A percentile compares a stretch with the other conserved stretches of the same genome.
Evolutionary conservation across 768 basidiomycete species (phyloP).

Genomic region (Amyloporia xantha): DNA sequence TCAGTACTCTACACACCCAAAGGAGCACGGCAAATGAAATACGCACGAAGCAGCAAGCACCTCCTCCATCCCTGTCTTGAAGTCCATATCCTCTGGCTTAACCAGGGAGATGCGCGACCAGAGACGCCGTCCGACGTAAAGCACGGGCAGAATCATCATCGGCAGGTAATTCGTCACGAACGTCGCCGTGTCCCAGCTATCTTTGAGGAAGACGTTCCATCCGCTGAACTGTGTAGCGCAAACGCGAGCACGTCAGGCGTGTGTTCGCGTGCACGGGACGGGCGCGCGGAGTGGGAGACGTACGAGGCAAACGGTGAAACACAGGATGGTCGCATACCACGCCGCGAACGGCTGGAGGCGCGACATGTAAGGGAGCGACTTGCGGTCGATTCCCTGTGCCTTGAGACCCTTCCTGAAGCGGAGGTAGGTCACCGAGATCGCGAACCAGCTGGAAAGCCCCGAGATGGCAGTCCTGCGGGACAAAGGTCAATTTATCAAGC

Average conservation of each 20-base stretch:
- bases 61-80: slow-evolving; percentile 31
- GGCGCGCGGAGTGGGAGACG: slow-evolving; percentile 8
- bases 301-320: slow-evolving; percentile 30
- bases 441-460: slow-evolving; percentile 39
- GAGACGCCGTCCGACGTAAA: slow-evolving; percentile 29
- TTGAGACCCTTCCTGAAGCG: slow-evolving; percentile 41
- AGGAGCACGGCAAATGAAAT: neutral
- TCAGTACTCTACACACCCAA: no score
- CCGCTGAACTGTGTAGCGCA: slow-evolving; percentile 39
- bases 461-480: slow-evolving; percentile 28
- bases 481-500: neutral
- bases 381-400: slow-evolving; percentile 42
- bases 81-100: slow-evolving; percentile 36
- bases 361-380: slow-evolving; percentile 39
- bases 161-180: slow-evolving; percentile 40
- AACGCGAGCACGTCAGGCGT: no score
- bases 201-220: slow-evolving; percentile 36
- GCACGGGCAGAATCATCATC: slow-evolving; percentile 37
- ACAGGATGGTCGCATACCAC: slow-evolving; percentile 29
- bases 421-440: slow-evolving; percentile 40
- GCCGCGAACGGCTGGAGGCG: slow-evolving; percentile 35
- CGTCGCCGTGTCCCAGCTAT: slow-evolving; percentile 29
- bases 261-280: neutral
- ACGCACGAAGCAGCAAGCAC: slow-evolving; percentile 28
- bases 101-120: slow-evolving; percentile 12